Evolutionary conservation across 2,329 filamentous ascomycete species (phyloP), one percentile per base, ranked within the genome.

Genomic region (Aureobasidium lini): DNA sequence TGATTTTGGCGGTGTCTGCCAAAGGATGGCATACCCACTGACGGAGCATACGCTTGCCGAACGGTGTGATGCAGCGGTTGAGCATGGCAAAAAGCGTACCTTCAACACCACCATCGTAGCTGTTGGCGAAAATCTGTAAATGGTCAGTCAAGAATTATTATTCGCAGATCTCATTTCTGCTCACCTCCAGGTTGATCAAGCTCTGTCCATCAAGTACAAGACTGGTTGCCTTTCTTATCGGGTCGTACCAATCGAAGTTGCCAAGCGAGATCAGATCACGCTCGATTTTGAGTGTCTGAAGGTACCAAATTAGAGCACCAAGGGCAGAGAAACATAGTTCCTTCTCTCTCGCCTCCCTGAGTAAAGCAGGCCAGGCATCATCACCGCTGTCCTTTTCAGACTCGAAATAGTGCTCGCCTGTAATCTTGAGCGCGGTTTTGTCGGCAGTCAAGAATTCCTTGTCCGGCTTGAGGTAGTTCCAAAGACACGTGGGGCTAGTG

Each of bases 1-100:
- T 96, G 77, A 99, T 96, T 69, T 88, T 91, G 39, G 80, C 76
- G 6, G 89, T 86, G 73, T 96, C 88, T 70, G 91, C 90, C 13
- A 99, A 79, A 2, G 94, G 94, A 72, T 99, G 94, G 68, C 93
- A 97, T 2, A 99, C 88, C 94, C 94, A 99, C 71, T 96, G 91
- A 58, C 92, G 88, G 72, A 99, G 91, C 72, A 96, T 84, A 10
- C 94, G 88, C 75, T 99, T 99, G 60, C 94, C 94, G 69, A 99
- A 99, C 0, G 94, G 93, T 3, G 94, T 97, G 63, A 96, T 87
- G 70, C 94, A 99, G 54, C 90, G 85, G 72, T 99, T 97, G 56
- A 99, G 82, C 64, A 99, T 84, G 54, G 83, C 83, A 73, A 97
- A 99, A 1, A 99, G 76, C 0, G 94, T 97, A 6, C 94, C 94